Conservation (phyloP, 768 basidiomycete species). For the Trametopsis cervina region DNA sequence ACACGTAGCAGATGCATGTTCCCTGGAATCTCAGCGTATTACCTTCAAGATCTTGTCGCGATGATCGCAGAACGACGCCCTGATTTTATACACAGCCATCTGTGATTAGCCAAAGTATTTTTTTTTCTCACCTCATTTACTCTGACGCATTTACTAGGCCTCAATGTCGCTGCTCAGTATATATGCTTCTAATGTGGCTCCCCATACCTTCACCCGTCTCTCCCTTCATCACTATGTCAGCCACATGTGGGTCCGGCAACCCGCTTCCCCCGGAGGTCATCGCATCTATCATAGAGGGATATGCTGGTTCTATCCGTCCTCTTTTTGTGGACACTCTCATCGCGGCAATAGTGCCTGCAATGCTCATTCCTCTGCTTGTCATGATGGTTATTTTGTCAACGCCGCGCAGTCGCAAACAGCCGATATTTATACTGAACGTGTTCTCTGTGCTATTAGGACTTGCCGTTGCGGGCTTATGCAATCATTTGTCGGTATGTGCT, state of each 20-base stretch:
- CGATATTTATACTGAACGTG: background rate
- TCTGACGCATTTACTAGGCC: too few relatives aligned
- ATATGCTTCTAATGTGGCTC: too few relatives aligned
- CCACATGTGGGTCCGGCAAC: too few relatives aligned
- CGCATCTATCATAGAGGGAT: background rate
- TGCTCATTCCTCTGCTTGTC: background rate
- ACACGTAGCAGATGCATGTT: slow-evolving; percentile 24
- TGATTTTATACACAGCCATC: slow-evolving; percentile 28
- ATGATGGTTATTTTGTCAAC: background rate
- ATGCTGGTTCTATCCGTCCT: background rate
- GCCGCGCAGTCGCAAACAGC: background rate
- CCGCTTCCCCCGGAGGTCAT: too few relatives aligned
- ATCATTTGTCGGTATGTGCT: background rate
- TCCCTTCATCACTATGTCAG: too few relatives aligned
- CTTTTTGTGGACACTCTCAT: background rate
- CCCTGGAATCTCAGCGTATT: slow-evolving; percentile 26
- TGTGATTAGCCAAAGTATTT: too few relatives aligned
- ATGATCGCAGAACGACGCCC: slow-evolving; percentile 34
- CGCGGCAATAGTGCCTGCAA: background rate
- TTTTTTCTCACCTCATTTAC: too few relatives aligned
- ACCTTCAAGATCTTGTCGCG: slow-evolving; percentile 28
- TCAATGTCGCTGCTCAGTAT: too few relatives aligned
- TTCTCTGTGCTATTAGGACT: background rate
- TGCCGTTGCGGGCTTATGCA: background rate
- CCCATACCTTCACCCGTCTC: too few relatives aligned